These are phyloP conservation scores for Picea abies DNA, from an alignment of 83 land plant genomes.

Conservation along the genomic window DNA sequence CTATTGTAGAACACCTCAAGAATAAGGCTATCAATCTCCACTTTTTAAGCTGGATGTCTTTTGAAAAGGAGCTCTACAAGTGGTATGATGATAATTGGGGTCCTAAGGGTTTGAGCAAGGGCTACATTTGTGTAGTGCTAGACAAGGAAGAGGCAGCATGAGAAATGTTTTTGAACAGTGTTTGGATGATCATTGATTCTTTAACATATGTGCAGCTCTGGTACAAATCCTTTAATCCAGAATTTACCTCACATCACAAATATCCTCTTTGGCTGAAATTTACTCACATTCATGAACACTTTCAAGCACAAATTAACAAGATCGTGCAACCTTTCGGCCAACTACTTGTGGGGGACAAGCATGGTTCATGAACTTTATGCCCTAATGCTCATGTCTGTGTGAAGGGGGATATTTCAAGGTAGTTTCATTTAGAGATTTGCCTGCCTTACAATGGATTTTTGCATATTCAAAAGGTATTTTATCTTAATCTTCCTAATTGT, in stretches of 20 bases:
- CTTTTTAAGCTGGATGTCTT: too few species aligned
- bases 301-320: neutral
- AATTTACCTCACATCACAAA: neutral
- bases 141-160: neutral
- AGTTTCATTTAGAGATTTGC: neutral
- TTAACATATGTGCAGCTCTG: neutral
- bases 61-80: too few species aligned
- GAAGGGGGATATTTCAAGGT: neutral
- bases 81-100: neutral
- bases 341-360: neutral
- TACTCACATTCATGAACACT: neutral
- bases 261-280: neutral
- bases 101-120: neutral
- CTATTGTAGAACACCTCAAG: too few species aligned
- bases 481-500: neutral
- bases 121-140: neutral
- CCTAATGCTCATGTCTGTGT: neutral
- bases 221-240: neutral
- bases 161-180: neutral
- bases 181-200: neutral
- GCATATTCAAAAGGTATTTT: neutral
- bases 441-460: neutral
- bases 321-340: neutral
- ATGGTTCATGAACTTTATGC: neutral
- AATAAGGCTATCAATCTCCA: too few species aligned